Percentiles rank a stretch among this genome's conserved stretches.
Conservation (phyloP, 495 filamentous ascomycete genomes). For the Lophiotrema nucula region DNA sequence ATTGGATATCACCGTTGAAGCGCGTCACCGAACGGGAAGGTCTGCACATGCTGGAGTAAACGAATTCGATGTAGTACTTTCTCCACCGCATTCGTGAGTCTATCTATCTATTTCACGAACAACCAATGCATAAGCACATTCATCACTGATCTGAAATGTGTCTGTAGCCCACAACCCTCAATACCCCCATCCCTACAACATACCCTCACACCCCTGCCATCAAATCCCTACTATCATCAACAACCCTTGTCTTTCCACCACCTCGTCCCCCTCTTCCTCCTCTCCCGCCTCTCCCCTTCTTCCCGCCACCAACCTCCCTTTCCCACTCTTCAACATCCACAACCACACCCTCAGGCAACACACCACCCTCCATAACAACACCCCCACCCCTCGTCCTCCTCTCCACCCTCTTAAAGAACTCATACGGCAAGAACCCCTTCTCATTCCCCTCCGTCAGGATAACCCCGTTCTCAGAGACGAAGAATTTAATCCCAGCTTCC, state of each 20-base stretch:
- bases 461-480: constrained; percentile 80
- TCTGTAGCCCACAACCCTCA: no score
- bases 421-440: constrained; percentile 35
- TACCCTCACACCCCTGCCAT: constrained; percentile 18
- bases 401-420: constrained; percentile 43
- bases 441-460: constrained; percentile 41
- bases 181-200: neutral
- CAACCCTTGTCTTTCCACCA: constrained; percentile 22
- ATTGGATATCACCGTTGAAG: no score
- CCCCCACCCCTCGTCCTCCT: constrained; percentile 33
- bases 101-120: no score
- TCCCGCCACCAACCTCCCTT: constrained; percentile 15
- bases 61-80: no score
- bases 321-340: constrained; percentile 25
- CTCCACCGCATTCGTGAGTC: no score
- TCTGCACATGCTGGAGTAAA: no score
- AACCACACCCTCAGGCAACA: constrained; percentile 25
- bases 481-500: constrained; percentile 70
- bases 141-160: no score
- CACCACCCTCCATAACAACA: constrained; percentile 40
- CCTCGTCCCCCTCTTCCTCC: constrained; percentile 14
- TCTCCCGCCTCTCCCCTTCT: constrained; percentile 10
- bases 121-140: no score
- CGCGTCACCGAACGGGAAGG: no score
- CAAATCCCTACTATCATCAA: constrained; percentile 27